A percentile compares a stretch with the other conserved stretches of the same genome.
Conservation (phyloP, 805 yeast species). For the Saturnispora gosingensis region DNA sequence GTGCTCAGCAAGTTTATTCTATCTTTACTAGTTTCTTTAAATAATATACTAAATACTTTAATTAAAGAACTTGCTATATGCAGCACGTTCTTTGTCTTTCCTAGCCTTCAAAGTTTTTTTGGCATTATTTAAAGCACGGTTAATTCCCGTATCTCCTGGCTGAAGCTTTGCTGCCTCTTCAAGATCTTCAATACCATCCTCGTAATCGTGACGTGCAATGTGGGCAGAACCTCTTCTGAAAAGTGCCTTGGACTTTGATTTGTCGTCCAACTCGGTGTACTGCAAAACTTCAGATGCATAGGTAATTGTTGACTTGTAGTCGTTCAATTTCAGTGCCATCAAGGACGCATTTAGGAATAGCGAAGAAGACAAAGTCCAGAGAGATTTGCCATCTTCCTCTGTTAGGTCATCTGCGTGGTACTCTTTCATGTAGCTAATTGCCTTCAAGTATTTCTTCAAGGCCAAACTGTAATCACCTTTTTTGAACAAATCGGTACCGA, state of each 20-base stretch:
- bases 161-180: constrained; percentile 53
- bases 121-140: constrained; percentile 54
- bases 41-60: not conserved
- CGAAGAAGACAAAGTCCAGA: constrained; percentile 51
- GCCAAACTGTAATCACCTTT: constrained; percentile 50
- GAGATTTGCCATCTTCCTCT: constrained; percentile 40
- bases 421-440: constrained; percentile 57
- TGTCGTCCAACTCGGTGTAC: constrained; percentile 47
- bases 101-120: constrained; percentile 42
- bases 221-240: constrained; percentile 81
- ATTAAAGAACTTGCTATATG: constrained; percentile 59
- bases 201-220: constrained; percentile 53
- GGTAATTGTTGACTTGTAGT: constrained; percentile 43
- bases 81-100: constrained; percentile 61
- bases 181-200: constrained; percentile 57
- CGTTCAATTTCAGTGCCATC: constrained; percentile 55
- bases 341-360: constrained; percentile 66
- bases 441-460: constrained; percentile 61
- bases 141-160: constrained; percentile 66
- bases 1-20: constrained; percentile 2
- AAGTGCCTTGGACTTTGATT: constrained; percentile 73
- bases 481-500: constrained; percentile 73
- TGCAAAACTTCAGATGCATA: constrained; percentile 63
- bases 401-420: constrained; percentile 64
- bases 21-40: not conserved